Conservation (phyloP, 1,284 basidiomycete species). For the Cryptococcus jaspeensis region DNA sequence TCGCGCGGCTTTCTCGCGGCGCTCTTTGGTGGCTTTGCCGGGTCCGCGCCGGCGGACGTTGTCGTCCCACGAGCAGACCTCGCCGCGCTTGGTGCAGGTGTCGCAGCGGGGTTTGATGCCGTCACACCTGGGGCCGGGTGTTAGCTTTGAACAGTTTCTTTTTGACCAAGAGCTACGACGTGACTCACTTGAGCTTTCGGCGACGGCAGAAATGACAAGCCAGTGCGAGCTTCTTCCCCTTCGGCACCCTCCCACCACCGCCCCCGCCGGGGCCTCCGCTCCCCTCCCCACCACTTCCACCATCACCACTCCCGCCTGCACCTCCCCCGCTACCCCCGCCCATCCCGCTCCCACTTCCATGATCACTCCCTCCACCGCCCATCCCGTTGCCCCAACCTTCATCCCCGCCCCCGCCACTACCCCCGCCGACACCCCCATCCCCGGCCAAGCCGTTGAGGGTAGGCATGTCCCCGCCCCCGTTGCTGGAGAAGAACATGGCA, state of each 20-base stretch:
- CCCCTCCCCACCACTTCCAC: background rate
- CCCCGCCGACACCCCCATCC: background rate
- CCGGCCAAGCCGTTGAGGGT: slow-evolving; percentile 4
- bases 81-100: slow-evolving; percentile 47
- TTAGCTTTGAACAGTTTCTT: background rate
- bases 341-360: background rate
- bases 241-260: background rate
- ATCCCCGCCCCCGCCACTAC: slow-evolving; percentile 4
- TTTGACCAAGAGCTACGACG: too few species aligned
- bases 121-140: slow-evolving; percentile 42
- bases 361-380: background rate
- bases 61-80: slow-evolving; percentile 50
- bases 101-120: slow-evolving; percentile 47
- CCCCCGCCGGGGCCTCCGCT: background rate
- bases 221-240: slow-evolving; percentile 43
- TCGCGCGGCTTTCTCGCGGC: slow-evolving; percentile 40
- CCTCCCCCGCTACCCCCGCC: slow-evolving; percentile 1
- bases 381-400: background rate
- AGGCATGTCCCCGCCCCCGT: background rate
- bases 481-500: background rate
- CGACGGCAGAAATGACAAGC: slow-evolving; percentile 53
- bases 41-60: slow-evolving; percentile 52
- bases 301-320: too few species aligned
- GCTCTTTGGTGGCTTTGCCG: slow-evolving; percentile 52
- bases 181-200: slow-evolving; percentile 51